Evolutionary conservation across 1,139 yeast genomes (phyloP).

Genomic region (Suhomyces panamericanus): DNA sequence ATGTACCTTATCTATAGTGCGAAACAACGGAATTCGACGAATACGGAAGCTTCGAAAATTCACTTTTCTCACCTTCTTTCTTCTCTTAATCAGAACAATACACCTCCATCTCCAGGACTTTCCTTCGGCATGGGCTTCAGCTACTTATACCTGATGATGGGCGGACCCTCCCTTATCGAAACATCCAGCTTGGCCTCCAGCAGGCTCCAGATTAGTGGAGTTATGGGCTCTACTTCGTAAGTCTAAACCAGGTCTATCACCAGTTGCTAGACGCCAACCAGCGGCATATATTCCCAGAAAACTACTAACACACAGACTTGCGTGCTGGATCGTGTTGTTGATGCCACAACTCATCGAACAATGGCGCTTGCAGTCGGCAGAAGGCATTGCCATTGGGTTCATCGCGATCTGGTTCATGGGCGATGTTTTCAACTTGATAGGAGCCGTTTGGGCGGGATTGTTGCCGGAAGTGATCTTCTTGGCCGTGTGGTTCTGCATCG

Average conservation of each 20-base stretch:
- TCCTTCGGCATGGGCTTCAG: slow-evolving; percentile 8
- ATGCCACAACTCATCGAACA: slow-evolving; percentile 82
- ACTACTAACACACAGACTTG: slow-evolving; percentile 39
- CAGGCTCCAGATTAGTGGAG: slow-evolving; percentile 48
- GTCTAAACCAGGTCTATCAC: slow-evolving; percentile 15
- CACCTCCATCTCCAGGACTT: neutral
- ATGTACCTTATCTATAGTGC: neutral
- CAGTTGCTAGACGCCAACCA: neutral
- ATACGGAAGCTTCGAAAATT: neutral
- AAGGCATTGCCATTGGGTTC: slow-evolving; percentile 74
- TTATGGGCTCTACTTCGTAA: slow-evolving; percentile 65
- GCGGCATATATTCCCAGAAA: neutral
- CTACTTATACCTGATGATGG: slow-evolving; percentile 6
- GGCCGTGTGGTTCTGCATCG: slow-evolving; percentile 74
- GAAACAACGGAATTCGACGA: neutral
- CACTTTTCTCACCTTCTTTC: neutral
- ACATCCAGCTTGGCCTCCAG: slow-evolving; percentile 2
- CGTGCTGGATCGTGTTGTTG: slow-evolving; percentile 80
- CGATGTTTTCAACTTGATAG: slow-evolving; percentile 65
- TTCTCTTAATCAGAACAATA: neutral
- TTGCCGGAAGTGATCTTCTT: slow-evolving; percentile 69
- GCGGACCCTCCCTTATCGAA: neutral
- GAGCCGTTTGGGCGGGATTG: slow-evolving; percentile 70
- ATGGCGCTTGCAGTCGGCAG: slow-evolving; percentile 76
- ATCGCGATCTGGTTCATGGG: slow-evolving; percentile 73